Evolutionary conservation across 2,329 filamentous ascomycete genomes (phyloP).

Genomic region (Sarocladiaceae sp.): DNA sequence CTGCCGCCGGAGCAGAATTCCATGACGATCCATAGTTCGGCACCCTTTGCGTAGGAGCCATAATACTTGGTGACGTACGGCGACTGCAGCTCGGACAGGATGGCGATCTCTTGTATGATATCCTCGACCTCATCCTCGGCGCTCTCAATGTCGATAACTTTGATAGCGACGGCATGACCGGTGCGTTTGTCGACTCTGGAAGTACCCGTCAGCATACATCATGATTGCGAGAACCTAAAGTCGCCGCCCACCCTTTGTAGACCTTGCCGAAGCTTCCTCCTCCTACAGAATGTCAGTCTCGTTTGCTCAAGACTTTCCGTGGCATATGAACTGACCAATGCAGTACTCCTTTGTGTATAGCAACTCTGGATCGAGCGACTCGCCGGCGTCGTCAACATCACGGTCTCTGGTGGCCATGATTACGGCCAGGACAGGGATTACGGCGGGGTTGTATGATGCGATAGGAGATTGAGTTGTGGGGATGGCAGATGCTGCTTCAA

Average conservation of each 20-base stretch:
- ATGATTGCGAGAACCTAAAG: conserved; percentile 1
- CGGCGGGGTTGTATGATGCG: conserved; percentile 1
- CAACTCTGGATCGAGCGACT: conserved; percentile 70
- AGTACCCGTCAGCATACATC: conserved; percentile 4
- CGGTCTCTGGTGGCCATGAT: conserved; percentile 43
- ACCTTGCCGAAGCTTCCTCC: conserved; percentile 98
- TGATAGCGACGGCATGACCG: conserved; percentile 92
- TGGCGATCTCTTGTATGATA: conserved; percentile 98
- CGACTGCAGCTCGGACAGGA: conserved; percentile 90
- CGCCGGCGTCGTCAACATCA: conserved; percentile 40
- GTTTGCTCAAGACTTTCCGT: not conserved
- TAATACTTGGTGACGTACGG: conserved; percentile 97
- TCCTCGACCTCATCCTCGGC: conserved; percentile 99
- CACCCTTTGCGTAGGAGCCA: conserved; percentile 92
- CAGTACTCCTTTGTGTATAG: conserved; percentile 91
- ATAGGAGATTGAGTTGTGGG: no score
- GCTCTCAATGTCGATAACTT: conserved; percentile 97
- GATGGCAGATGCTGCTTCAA: not conserved
- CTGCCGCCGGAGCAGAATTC: conserved; percentile 97
- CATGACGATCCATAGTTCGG: conserved; percentile 99
- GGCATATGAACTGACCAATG: conserved; percentile 56
- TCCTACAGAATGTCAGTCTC: conserved; percentile 43
- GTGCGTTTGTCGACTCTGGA: conserved; percentile 85
- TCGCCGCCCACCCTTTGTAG: conserved; percentile 76
- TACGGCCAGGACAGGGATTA: not conserved